Evolutionary conservation across 1,284 basidiomycete species (phyloP), one percentile per base, ranked within the genome.

Genomic region (Boletus mariae): DNA sequence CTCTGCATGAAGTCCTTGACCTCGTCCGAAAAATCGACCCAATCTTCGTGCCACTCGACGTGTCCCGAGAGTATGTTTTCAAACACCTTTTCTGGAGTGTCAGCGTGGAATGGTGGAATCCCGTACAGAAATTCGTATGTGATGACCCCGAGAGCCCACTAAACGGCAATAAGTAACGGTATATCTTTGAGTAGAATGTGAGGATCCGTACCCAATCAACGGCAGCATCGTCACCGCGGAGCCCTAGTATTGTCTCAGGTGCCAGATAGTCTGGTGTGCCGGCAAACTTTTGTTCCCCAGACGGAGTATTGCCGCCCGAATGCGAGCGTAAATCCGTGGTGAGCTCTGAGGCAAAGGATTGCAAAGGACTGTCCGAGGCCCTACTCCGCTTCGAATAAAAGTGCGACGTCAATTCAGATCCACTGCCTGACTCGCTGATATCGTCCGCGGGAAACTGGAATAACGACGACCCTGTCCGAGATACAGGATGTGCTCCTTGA

Each of bases 121-220:
- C 97, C 95, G 63, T 96, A 99, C 34, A 99, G 73, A 73, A 99
- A 99, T 75, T 99, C 96, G 73, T 99, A 99, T 28, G 94, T 90
- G 64, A 99, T 97, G 44, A 98, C 94, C 57, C 97, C 97, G 34
- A 99, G 80, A 13, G 97, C 97, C 97, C 97, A 99, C 87, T 88
- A 47, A 38, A 53, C 34, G 25, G 59, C 53, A 54, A 58, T 60
- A 58, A 60, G 61, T 47, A 52, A 53, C 53, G 29, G 54, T 42
- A 37, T 23, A 31, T 46, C 17, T 35, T 38, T 15, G 17, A 51
- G 47, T 49, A 53, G 40, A 53, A 51, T 31, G 35, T 58, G 41
- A 51, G 26, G 68, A 61, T 20, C 71, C 80, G 52, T 59, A 94
- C 92, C 94, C 97, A 99, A 75, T 99, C 97, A 57, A 98, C 97